Evolutionary conservation across 202 grass and related monocot genomes (phyloP), one percentile per base, ranked within the genome.

Genomic region (Saccharum hybrid): DNA sequence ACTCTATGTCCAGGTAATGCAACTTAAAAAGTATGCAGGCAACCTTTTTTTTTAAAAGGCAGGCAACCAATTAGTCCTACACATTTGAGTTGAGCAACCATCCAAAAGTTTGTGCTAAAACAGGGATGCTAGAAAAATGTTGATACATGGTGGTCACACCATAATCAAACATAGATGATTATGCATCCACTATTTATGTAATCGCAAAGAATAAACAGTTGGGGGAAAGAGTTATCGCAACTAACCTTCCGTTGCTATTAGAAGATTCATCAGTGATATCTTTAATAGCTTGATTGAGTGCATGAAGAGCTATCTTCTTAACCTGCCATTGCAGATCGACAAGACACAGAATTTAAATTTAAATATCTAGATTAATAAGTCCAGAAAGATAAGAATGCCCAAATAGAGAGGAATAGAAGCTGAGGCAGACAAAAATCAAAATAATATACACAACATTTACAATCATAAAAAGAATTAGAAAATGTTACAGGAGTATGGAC

Each of bases 291-390:
- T 83, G 7, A 9, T 78, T 70, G 5, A 94, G 41, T 5, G 92
- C 92, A 66, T 94, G n/a, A 72, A 91, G 57, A 75, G 92, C 92
- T 39, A 94, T 91, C 80, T 94, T 94, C 77, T 94, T 94, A 10
- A 94, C 90, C 92, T 94, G 86, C 18, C 18, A 3, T 23, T 83
- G 19, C 10, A 79, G 26, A 48, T 59, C 11, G 14, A 68, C 13
- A 42, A 23, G 10, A 12, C 77, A 16, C 77, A 49, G 1, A 91
- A 22, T 60, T 60, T 10, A 60, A 59, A 22, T 21, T 57, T 1
- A 57, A 21, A 22, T 59, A 4, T 59, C 54, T 59, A 22, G n/a
- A 59, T 22, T 59, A 9, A 59, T 22, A 10, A 21, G 19, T 21
- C 8, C n/a, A 59, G n/a, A 59, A 59, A 59, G n/a, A 59, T 59